Base-by-base conservation (phyloP, 176 grass and related monocot species). In the Aegilops umbellulata region DNA sequence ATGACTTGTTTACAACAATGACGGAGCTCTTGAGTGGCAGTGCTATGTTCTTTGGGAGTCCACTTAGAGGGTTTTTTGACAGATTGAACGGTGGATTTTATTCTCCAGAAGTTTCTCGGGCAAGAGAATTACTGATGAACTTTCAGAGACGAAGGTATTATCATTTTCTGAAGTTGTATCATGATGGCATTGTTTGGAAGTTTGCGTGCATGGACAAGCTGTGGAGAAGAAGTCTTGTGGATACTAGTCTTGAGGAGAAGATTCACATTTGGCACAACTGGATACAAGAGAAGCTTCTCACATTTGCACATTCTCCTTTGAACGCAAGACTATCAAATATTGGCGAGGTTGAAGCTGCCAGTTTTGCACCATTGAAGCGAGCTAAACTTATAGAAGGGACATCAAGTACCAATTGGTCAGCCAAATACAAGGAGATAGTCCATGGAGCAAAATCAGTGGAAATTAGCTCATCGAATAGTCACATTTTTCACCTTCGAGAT, bases 41-140 rank as follows among this genome's bases (percentile, higher is more conserved):
- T 88, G 71, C 39, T 68, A 72, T 96, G 89, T 98, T 81, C 80
- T 99, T 96, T 83, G 94, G 90, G 36, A 96, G 81, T 79, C 97
- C 92, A 19, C 44, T 91, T 26, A 60, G 60, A 62, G 82, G 71
- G 3, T 87, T 99, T 58, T 94, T 88, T 78, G 61, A 62, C 15
- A 58, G 65, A 74, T 83, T 96, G 85, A 99, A 78, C 3, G 80
- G 92, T 74, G 97, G 94, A 20, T 84, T 92, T 88, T 99, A 91
- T 87, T 94, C 94, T 77, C 92, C 88, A 51, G 78, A 91, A 65
- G 92, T 99, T 83, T 79, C 84, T 30, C 92, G 85, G 71, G 70
- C 76, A 76, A 94, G 94, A 83, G 90, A 94, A 82, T 46, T 82
- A 39, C 39, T 96, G 25, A 35, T 75, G 64, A 88, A 49, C 55